These are phyloP conservation scores for Trichoderma endophyticum DNA, from an alignment of 2,329 filamentous ascomycete species.

Conservation along the genomic window DNA sequence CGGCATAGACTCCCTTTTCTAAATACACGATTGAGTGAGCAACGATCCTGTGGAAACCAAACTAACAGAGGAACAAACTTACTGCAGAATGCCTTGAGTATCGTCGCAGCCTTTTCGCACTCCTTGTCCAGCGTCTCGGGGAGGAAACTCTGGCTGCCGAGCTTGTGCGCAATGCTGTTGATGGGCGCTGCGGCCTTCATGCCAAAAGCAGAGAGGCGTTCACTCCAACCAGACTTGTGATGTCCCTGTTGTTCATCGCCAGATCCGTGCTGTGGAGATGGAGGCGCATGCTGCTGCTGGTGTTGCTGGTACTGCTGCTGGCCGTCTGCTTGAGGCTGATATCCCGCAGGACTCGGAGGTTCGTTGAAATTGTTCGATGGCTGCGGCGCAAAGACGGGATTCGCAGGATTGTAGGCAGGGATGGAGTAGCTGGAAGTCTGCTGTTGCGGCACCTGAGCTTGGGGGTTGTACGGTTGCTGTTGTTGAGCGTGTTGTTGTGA, in stretches of 20 bases:
- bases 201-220: constrained; percentile 32
- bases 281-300: neutral
- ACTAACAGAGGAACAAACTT: constrained; percentile 32
- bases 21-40: neutral
- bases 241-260: constrained; percentile 3
- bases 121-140: constrained; percentile 84
- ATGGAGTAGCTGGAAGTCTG: constrained; percentile 27
- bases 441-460: constrained; percentile 12
- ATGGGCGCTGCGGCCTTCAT: constrained; percentile 64
- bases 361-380: constrained; percentile 19
- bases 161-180: constrained; percentile 76
- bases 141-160: constrained; percentile 83
- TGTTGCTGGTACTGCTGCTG: constrained; percentile 16
- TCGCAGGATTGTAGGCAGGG: constrained; percentile 31
- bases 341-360: neutral
- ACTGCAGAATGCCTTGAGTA: constrained; percentile 84
- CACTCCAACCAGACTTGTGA: constrained; percentile 28
- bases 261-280: neutral
- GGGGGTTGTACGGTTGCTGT: neutral
- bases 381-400: constrained; percentile 31
- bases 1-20: constrained; percentile 54
- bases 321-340: neutral
- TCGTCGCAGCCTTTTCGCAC: constrained; percentile 84
- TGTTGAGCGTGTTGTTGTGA: neutral
- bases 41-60: neutral